phyloP scores from a whole-genome alignment of 2,329 filamentous ascomycete species.

The Coniochaeta sp. region DNA sequence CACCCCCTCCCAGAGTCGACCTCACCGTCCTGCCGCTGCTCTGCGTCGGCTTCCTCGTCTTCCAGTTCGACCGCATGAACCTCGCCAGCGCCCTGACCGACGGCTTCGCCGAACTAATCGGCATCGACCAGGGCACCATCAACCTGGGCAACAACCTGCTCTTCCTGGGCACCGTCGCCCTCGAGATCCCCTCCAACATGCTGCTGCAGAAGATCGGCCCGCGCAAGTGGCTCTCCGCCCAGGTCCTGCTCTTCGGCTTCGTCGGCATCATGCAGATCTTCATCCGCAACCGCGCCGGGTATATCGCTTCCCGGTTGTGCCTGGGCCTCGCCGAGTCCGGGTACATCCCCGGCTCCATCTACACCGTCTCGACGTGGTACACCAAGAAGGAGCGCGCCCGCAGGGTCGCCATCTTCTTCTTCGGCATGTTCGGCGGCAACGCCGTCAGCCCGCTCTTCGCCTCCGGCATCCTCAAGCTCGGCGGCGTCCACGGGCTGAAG shows the following conservation, averaged over 20 bases:
- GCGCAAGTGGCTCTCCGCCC: conserved; percentile 39
- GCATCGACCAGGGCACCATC: conserved; percentile 35
- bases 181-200: conserved; percentile 46
- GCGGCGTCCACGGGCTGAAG: conserved; percentile 28
- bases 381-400: conserved; percentile 34
- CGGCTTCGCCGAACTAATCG: conserved; percentile 34
- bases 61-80: conserved; percentile 47
- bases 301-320: conserved; percentile 33
- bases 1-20: conserved; percentile 41
- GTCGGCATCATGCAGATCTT: conserved; percentile 37
- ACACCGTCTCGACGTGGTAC: conserved; percentile 45
- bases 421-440: conserved; percentile 45
- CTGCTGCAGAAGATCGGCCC: conserved; percentile 32
- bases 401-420: conserved; percentile 42
- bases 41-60: conserved; percentile 40
- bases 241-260: conserved; percentile 40
- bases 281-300: conserved; percentile 32
- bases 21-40: conserved; percentile 38
- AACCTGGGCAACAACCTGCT: conserved; percentile 47
- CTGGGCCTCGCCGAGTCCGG: conserved; percentile 42
- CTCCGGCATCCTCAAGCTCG: conserved; percentile 37
- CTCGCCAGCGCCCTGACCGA: conserved; percentile 43
- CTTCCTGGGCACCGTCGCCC: conserved; percentile 40
- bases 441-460: conserved; percentile 41
- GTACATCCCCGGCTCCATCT: conserved; percentile 44